Base-by-base conservation (phyloP, 805 yeast genomes). In the Cyberlindnera bimundalis region DNA sequence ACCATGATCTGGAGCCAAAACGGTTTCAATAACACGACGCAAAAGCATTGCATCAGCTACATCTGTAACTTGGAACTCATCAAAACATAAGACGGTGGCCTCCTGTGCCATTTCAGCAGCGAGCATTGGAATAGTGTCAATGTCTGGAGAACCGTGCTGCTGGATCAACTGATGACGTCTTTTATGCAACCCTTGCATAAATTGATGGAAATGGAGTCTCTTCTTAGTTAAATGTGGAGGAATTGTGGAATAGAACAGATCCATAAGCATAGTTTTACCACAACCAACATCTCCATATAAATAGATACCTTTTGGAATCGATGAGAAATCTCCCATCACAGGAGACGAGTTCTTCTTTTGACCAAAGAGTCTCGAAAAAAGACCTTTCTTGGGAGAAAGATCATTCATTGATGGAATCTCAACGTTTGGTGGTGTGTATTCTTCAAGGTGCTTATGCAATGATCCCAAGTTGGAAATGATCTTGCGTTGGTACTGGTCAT, bases 221-320 rank as follows among this genome's bases (percentile, higher is more conserved):
- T 71, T 74, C 56, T 89, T 88, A 11, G 91, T 74, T 43, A 93
- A 67, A 58, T 84, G 86, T 0, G 63, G 37, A 0, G 98, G 97
- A 14, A 91, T 74, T 0, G 96, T 87, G 16, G 77, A 69, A 64
- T 90, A 93, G 56, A 93, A 93, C 50, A 93, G 69, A 62, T 93
- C 98, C 98, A 93, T 91, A 45, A 93, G 69, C 97, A 93, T 91
- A 7, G 99, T 93, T 59, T 93, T 91, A 4, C 99, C 99, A 63
- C 98, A 90, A 2, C 99, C 99, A 31, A 93, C 99, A 61, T 93
- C 98, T 17, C 99, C 99, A 62, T 86, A 93, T 23, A 93, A 70
- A 56, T 93, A 93, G 7, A 93, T 83, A 5, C 99, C 99, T 50
- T 74, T 70, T 2, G 93, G 96, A 12, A 81, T 69, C 3, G 53